Base-by-base conservation (phyloP, 1,284 basidiomycete genomes). In the Phylloporus sp. region DNA sequence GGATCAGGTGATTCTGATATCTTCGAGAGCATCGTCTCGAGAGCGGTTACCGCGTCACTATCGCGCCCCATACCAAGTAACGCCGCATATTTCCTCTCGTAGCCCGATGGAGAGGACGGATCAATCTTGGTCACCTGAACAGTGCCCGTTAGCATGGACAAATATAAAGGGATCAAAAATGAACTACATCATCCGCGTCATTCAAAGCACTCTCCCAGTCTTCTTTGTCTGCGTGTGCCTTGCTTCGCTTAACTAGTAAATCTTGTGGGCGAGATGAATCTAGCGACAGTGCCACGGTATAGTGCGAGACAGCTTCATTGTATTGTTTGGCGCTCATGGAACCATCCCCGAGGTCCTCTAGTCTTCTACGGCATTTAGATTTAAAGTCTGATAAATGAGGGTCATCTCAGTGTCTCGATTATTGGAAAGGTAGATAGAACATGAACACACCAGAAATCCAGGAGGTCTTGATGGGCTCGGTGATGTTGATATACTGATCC, bases 251-350 rank as follows among this genome's bases (percentile, higher is more conserved):
- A 4, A 35, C 29, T 7, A 63, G 41, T 2, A 56, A 14, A 23
- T 43, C 20, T 35, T 56, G 52, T 5, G 53, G 39, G 20, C 35
- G 3, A 8, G n/a, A 17, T 12, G 25, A 52, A 20, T 27, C 19
- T 6, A 65, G 59, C 12, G 64, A 65, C 19, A 65, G 14, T 12
- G 52, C 64, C 17, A 15, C n/a, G 4, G 59, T 45, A 23, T 65
- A 65, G 2, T 57, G 32, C 2, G n/a, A 39, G 52, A 65, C 19
- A 4, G 64, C 52, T 6, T 27, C 11, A 5, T 63, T 53, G 10
- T 20, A 20, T 23, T 15, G 8, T 2, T 11, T 17, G 11, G 55
- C 23, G 8, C 20, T 27, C 58, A 27, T n/a, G 17, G 25, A 6
- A 20, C 11, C 20, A 20, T 59, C 58, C 17, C 58, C 25, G 17